These are phyloP conservation scores for Schizopora paradoxa DNA, from an alignment of 1,284 basidiomycete genomes.

Conservation along the genomic window DNA sequence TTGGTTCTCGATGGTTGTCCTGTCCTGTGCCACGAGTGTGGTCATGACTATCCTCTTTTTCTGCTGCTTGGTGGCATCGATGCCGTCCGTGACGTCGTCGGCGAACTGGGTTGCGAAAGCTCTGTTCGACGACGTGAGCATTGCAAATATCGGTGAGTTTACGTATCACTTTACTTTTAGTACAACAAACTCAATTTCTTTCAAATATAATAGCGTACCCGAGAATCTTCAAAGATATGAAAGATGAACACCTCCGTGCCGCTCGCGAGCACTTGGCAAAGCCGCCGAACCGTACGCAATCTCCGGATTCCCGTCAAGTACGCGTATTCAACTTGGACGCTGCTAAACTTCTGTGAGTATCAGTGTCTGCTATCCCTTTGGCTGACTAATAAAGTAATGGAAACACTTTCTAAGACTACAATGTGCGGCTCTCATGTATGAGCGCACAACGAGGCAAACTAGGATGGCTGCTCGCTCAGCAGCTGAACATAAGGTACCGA, in stretches of 20 bases:
- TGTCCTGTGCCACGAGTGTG: constrained; percentile 18
- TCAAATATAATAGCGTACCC: constrained; percentile 29
- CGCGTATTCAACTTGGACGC: constrained; percentile 26
- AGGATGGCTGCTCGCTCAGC: constrained; percentile 6
- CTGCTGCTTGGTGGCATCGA: constrained; percentile 21
- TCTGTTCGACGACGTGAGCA: too few relatives aligned
- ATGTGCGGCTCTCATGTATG: constrained; percentile 26
- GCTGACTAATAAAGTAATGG: too few relatives aligned
- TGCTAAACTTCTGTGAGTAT: constrained; percentile 25
- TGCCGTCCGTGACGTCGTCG: too few relatives aligned
- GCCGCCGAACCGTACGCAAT: too few relatives aligned
- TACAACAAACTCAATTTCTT: too few relatives aligned
- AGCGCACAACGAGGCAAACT: constrained; percentile 20
- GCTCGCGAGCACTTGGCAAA: constrained; percentile 23
- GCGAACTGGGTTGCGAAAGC: too few relatives aligned
- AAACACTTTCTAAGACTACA: constrained; percentile 21
- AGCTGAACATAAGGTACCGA: too few relatives aligned
- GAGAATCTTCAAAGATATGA: constrained; percentile 28
- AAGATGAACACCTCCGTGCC: constrained; percentile 22
- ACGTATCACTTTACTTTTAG: too few relatives aligned
- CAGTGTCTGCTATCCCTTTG: too few relatives aligned
- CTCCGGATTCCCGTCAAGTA: too few relatives aligned
- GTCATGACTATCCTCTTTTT: constrained; percentile 21
- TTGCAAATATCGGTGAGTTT: too few relatives aligned
- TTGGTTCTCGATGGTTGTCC: constrained; percentile 15